phyloP scores from a whole-genome alignment of 768 basidiomycete species.

The Arthromyces matolae region DNA sequence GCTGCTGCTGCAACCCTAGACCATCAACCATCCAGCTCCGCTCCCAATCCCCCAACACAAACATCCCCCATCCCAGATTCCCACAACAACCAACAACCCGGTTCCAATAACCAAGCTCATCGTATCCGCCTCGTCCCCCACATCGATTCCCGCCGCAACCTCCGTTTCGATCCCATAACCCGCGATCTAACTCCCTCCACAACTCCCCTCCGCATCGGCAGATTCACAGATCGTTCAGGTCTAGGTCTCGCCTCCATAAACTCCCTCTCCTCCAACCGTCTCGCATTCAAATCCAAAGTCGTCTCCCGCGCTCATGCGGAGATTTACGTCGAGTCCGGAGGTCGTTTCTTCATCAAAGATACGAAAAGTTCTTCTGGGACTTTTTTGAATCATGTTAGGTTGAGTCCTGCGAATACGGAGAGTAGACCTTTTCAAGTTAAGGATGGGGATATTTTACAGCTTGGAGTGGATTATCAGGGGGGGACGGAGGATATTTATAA shows the following conservation, averaged over 20 bases:
- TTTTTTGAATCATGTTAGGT: conserved; percentile 89
- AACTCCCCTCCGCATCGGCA: conserved; percentile 77
- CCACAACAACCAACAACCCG: too few species aligned
- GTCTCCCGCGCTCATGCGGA: conserved; percentile 94
- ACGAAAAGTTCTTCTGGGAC: conserved; percentile 90
- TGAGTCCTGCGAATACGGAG: conserved; percentile 82
- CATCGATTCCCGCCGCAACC: conserved; percentile 83
- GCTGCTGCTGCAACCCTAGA: conserved; percentile 4
- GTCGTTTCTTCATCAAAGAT: conserved; percentile 83
- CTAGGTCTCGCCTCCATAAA: conserved; percentile 64
- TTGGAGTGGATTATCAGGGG: conserved; percentile 97
- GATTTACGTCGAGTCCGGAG: conserved; percentile 73
- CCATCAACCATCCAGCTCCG: conserved; percentile 5
- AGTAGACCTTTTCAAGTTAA: conserved; percentile 73
- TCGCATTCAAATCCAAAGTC: conserved; percentile 95
- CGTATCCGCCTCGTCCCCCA: conserved; percentile 95
- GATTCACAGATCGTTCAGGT: conserved; percentile 87
- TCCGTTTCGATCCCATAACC: conserved; percentile 89
- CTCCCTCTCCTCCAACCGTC: conserved; percentile 71
- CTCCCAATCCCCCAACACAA: conserved; percentile 6
- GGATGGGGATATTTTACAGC: conserved; percentile 92
- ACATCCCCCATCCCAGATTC: conserved; percentile 6
- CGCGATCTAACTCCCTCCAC: conserved; percentile 77
- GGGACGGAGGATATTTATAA: conserved; percentile 97
- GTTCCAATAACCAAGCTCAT: too few species aligned